Evolutionary conservation across 306 rosid genomes (phyloP).

Genomic region (Carpinus fangiana): DNA sequence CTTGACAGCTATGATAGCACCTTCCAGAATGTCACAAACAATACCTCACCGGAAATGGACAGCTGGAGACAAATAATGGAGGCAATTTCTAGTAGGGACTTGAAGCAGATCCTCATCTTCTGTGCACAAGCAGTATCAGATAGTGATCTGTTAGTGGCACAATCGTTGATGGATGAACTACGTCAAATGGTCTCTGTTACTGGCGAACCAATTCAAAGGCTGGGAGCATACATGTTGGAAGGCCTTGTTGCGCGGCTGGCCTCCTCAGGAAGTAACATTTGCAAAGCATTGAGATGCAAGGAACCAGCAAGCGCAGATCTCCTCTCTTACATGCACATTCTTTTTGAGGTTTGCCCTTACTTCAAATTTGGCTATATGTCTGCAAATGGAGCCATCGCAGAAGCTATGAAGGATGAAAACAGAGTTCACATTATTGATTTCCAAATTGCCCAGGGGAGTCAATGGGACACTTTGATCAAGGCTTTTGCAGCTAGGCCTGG

Average conservation of each 20-base stretch:
- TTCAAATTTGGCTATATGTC: constrained; percentile 98
- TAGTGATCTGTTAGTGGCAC: constrained; percentile 62
- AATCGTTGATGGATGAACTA: constrained; percentile 74
- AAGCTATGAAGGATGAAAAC: constrained; percentile 86
- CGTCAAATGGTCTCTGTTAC: constrained; percentile 85
- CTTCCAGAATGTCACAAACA: constrained; percentile 42
- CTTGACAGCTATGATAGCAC: constrained; percentile 54
- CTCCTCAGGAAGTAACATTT: constrained; percentile 75
- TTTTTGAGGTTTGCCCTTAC: constrained; percentile 89
- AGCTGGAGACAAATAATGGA: constrained; percentile 75
- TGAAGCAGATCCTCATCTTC: constrained; percentile 62
- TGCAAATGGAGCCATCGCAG: constrained; percentile 98
- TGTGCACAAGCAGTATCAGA: constrained; percentile 85
- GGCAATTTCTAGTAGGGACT: constrained; percentile 61
- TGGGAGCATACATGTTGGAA: constrained; percentile 98
- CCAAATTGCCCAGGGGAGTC: constrained; percentile 91
- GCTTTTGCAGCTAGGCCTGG: constrained; percentile 99
- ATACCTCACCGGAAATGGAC: constrained; percentile 50
- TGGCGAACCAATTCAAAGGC: constrained; percentile 89
- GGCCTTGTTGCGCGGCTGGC: constrained; percentile 76
- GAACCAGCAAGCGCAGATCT: constrained; percentile 79
- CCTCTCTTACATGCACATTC: constrained; percentile 85
- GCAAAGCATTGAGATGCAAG: constrained; percentile 72
- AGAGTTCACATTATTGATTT: constrained; percentile 92
- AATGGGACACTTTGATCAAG: constrained; percentile 89